Conservation (phyloP, 148 eudicot species). For the Pharnaceum exiguum region DNA sequence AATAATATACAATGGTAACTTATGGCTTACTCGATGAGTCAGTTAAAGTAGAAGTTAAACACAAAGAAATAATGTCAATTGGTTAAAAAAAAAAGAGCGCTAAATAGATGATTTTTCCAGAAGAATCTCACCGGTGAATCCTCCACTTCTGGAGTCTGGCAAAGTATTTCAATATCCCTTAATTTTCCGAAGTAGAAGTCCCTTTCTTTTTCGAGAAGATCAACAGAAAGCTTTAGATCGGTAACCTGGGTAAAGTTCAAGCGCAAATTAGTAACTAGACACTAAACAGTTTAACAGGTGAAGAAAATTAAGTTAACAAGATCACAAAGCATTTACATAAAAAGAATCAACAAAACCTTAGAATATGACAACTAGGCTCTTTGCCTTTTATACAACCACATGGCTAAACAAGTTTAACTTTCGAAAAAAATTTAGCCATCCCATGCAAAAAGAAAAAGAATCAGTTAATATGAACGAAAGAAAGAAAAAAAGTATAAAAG, state of each 20-base stretch:
- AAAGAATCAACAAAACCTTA: not conserved
- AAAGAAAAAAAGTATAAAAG: not conserved
- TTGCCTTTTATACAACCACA: too few relatives aligned
- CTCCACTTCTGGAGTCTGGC: slow-evolving; percentile 64
- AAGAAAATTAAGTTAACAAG: not conserved
- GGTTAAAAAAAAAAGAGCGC: too few relatives aligned
- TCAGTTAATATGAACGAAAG: not conserved
- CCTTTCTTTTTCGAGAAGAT: slow-evolving; percentile 73
- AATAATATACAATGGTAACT: too few relatives aligned
- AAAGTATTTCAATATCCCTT: slow-evolving; percentile 79
- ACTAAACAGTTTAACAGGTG: not conserved
- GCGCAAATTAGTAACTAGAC: not conserved
- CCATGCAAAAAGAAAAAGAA: not conserved
- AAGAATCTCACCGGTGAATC: slow-evolving; percentile 49
- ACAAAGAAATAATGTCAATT: too few relatives aligned
- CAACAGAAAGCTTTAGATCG: slow-evolving; percentile 79
- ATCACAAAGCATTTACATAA: not conserved
- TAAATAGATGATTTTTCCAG: not conserved
- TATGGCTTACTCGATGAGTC: too few relatives aligned
- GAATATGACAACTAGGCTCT: too few relatives aligned
- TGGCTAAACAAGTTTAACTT: too few relatives aligned
- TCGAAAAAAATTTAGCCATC: not conserved
- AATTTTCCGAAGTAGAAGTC: slow-evolving; percentile 86
- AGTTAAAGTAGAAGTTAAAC: too few relatives aligned
- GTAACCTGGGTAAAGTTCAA: slow-evolving; percentile 37